Conservation (phyloP, 108 stramenopile genomes). For the Pseudonitzschia pungens region DNA sequence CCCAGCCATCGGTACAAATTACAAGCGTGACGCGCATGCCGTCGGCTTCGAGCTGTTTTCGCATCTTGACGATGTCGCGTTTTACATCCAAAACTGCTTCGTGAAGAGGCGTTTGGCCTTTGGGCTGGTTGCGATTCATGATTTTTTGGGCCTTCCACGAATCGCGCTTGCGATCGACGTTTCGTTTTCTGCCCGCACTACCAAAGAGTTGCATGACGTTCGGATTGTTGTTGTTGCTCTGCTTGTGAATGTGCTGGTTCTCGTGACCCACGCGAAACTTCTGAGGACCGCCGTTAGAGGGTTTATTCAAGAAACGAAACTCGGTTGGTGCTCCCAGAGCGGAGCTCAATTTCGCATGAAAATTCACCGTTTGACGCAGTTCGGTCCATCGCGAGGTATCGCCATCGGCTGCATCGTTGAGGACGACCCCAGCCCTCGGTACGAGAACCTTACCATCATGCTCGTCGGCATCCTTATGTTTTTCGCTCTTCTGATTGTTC, state of each 20-base stretch:
- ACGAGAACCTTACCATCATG: not conserved
- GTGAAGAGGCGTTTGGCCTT: conserved; percentile 12
- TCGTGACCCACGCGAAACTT: conserved; percentile 48
- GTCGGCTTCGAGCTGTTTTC: conserved; percentile 9
- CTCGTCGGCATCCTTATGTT: not conserved
- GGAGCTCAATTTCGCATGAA: conserved; percentile 49
- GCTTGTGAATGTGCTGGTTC: not conserved
- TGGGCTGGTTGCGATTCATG: conserved; percentile 11
- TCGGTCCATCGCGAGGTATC: conserved; percentile 63
- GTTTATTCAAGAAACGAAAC: conserved; percentile 62
- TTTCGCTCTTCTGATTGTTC: not conserved
- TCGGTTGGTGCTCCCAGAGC: conserved; percentile 47
- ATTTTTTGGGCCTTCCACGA: conserved; percentile 10
- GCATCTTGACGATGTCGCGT: conserved; percentile 5
- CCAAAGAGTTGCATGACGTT: not conserved
- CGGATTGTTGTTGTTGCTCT: not conserved
- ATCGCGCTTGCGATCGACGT: conserved; percentile 2
- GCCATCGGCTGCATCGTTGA: not conserved
- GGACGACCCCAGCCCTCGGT: not conserved
- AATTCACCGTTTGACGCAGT: conserved; percentile 41
- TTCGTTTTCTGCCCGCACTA: not conserved
- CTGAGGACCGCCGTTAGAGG: conserved; percentile 32
- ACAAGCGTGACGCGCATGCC: conserved; percentile 20
- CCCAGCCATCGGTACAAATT: conserved; percentile 20
- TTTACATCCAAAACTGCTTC: not conserved